Evolutionary conservation across 2,329 filamentous ascomycete species (phyloP), one percentile per base, ranked within the genome.

Genomic region (Fusarium buxicola): DNA sequence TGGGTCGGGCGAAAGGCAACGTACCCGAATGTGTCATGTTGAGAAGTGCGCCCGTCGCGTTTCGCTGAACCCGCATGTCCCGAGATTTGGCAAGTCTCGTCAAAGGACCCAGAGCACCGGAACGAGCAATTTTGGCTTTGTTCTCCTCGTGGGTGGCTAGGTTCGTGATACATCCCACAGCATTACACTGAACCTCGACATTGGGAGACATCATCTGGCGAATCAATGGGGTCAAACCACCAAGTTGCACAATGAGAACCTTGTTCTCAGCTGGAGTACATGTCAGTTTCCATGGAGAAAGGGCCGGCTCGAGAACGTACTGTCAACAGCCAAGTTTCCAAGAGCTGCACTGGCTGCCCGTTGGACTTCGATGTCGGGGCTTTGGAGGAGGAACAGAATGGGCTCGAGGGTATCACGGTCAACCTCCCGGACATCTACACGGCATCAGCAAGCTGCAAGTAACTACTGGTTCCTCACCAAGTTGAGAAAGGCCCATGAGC

Each of bases 1-100:
- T 30, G 8, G 38, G 13, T 8, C 11, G 24, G 18, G 9, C n/a
- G 12, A n/a, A 30, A 10, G 5, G 24, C 25, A 30, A 69, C 85
- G 58, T 86, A 96, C 93, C 93, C 65, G 94, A 98, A 81, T 99
- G 95, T 71, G 95, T 99, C 95, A 99, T 99, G 78, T 99, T 99
- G 66, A 99, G 85, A 55, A 99, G 81, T 40, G 95, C 95, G 50
- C 95, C 95, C 1, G 95, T 99, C 55, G 95, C 95, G 78, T 99
- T 99, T 66, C 95, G 87, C 80, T 99, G 95, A 43, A 99, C 95
- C 54, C 95, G 89, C 95, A 98, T 98, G 73, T 99, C 95, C 77
- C 96, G 94, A 18, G 95, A 98, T 78, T 97, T 98, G 61, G 95
- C 95, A 55, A 99, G 82, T 63, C 92, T 87, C 40, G 95, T 99